These are phyloP conservation scores for Caryopteris hybrid DNA, from an alignment of 305 asterid genomes.

Conservation along the genomic window DNA sequence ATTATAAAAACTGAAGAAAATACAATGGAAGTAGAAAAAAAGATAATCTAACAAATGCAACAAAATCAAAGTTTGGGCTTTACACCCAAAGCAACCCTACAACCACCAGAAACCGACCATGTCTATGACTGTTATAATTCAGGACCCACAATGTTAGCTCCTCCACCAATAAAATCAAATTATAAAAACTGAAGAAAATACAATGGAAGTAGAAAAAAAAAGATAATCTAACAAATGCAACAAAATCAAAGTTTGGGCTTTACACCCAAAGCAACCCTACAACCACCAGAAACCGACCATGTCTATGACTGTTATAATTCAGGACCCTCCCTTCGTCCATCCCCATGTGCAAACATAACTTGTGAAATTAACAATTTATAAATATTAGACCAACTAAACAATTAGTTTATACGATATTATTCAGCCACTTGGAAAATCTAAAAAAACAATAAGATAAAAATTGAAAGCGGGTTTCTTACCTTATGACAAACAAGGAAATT, in stretches of 20 bases:
- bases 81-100: too few relatives aligned
- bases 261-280: too few relatives aligned
- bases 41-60: background rate
- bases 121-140: too few relatives aligned
- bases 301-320: too few relatives aligned
- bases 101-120: too few relatives aligned
- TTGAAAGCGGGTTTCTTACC: conserved; percentile 43
- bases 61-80: background rate
- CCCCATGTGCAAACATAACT: too few relatives aligned
- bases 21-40: background rate
- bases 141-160: conserved; percentile 96
- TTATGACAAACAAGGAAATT: conserved; percentile 29
- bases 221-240: background rate
- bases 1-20: background rate
- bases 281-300: too few relatives aligned
- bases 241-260: background rate
- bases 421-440: background rate
- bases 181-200: background rate
- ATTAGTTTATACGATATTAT: too few relatives aligned
- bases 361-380: too few relatives aligned
- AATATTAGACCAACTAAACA: too few relatives aligned
- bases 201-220: background rate
- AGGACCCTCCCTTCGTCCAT: too few relatives aligned
- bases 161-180: conserved; percentile 24
- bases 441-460: background rate